Conservation (phyloP, 441 rosid species). For the Jatropha multifida region DNA sequence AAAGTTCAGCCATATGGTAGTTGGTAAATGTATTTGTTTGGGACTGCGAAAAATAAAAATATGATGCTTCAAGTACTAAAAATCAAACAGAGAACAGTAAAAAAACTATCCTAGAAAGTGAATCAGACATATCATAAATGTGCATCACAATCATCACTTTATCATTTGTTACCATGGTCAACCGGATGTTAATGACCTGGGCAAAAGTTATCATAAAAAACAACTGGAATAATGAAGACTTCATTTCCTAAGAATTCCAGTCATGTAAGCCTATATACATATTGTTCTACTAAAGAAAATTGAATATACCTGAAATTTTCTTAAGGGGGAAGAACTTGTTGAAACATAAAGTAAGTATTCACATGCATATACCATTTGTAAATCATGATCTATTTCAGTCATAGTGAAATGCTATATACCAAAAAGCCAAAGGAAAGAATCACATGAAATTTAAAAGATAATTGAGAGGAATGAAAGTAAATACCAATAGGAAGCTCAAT, state of each 20-base stretch:
- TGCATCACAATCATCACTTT: not conserved
- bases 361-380: not conserved
- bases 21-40: constrained; percentile 15
- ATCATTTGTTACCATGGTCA: not conserved
- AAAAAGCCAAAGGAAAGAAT: not conserved
- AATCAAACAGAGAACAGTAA: not conserved
- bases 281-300: not conserved
- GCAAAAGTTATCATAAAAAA: not conserved
- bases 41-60: not conserved
- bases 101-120: constrained; percentile 3
- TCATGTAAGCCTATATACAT: not conserved
- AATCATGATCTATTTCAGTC: not conserved
- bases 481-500: constrained; percentile 94
- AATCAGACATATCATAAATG: not conserved
- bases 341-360: not conserved
- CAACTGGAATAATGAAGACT: not conserved
- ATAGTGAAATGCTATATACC: not conserved
- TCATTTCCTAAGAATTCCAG: not conserved
- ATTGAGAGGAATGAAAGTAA: constrained; percentile 13
- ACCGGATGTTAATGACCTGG: not conserved
- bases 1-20: constrained; percentile 1
- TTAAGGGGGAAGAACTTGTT: not conserved
- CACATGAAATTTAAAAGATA: not conserved
- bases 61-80: not conserved
- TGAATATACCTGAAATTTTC: not conserved